Conservation (phyloP, 176 grass and related monocot genomes). For the sorghum (Sorghum bicolor) region DNA sequence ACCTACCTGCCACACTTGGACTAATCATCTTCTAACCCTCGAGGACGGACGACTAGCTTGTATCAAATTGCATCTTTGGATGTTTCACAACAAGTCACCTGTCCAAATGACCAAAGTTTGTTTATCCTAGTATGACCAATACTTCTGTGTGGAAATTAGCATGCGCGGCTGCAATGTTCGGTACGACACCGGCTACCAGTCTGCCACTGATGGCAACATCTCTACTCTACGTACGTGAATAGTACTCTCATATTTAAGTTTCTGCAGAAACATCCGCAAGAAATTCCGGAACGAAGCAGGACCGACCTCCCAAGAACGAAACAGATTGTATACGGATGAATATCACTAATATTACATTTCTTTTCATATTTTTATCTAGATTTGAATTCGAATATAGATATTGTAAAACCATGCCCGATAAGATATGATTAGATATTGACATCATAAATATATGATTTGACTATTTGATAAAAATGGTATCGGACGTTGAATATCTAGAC, state of each 20-base stretch:
- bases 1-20: not conserved
- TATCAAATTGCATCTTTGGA: constrained; percentile 2
- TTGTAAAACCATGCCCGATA: too few relatives aligned
- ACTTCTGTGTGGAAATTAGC: not conserved
- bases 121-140: not conserved
- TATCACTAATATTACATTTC: too few relatives aligned
- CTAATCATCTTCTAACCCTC: not conserved
- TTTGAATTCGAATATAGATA: too few relatives aligned
- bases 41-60: not conserved
- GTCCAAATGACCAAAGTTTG: not conserved
- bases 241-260: not conserved
- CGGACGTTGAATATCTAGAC: too few relatives aligned
- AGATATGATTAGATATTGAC: too few relatives aligned
- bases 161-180: not conserved
- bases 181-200: not conserved
- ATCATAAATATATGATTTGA: too few relatives aligned
- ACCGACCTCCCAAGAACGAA: not conserved
- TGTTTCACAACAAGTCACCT: not conserved
- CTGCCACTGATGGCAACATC: not conserved
- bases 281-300: too few relatives aligned
- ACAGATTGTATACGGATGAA: too few relatives aligned
- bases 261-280: not conserved
- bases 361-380: too few relatives aligned
- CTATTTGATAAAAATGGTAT: too few relatives aligned
- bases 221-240: not conserved